Percentiles rank a stretch among this genome's conserved stretches.
These are phyloP conservation scores for Schizothecium vesticola DNA, from an alignment of 495 filamentous ascomycete species.

Conservation along the genomic window DNA sequence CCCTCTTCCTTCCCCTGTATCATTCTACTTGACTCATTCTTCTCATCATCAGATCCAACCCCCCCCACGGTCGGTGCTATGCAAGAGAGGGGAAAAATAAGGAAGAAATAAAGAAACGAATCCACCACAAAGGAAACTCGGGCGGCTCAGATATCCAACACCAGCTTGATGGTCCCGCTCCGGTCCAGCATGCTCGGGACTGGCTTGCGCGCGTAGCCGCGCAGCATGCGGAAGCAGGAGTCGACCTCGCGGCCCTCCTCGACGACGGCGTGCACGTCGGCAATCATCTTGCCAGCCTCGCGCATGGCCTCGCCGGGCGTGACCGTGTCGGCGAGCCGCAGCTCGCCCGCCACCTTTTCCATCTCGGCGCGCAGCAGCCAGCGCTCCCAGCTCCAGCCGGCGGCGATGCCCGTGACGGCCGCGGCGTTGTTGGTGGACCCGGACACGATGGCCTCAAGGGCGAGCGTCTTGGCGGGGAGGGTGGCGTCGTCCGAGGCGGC, in stretches of 20 bases:
- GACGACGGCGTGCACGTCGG: constrained; percentile 71
- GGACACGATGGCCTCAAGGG: constrained; percentile 58
- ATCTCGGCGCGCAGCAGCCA: constrained; percentile 84
- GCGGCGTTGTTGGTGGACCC: constrained; percentile 72
- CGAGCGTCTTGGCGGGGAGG: constrained; percentile 43
- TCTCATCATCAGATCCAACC: neutral
- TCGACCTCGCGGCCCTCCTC: constrained; percentile 78
- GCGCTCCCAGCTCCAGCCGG: constrained; percentile 91
- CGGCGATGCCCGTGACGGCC: constrained; percentile 72
- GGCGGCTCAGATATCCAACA: constrained; percentile 11
- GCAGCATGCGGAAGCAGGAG: constrained; percentile 79
- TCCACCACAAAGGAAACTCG: neutral
- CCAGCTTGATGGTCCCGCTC: constrained; percentile 15
- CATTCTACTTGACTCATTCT: neutral
- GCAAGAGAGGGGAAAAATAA: neutral
- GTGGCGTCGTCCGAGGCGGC: constrained; percentile 32
- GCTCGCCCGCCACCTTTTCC: constrained; percentile 69
- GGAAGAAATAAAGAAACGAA: neutral
- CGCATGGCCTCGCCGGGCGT: constrained; percentile 39
- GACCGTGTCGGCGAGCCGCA: constrained; percentile 47
- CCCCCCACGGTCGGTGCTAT: neutral
- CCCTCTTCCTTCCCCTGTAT: neutral
- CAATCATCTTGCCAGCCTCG: constrained; percentile 54
- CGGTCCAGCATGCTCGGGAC: constrained; percentile 1
- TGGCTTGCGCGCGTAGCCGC: constrained; percentile 87